Conservation (phyloP, 129 eudicot genomes). For the sunflower (Helianthus annuus) region HanXRQr2.0-SUNRISE NC_035433.2:139942705-139943204, state of each 20-base stretch:
- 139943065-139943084: not conserved
- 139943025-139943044: not conserved
- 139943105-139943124: not conserved
- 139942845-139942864: constrained; percentile 26
- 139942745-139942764: constrained; percentile 55
- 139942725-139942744: constrained; percentile 61
- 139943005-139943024: not conserved
- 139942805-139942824: constrained; percentile 34
- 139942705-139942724: constrained; percentile 63
- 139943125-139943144: too few species aligned
- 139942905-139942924: constrained; percentile 63
- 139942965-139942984: constrained; percentile 58
- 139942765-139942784: constrained; percentile 26
- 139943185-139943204: too few species aligned
- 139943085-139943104: not conserved
- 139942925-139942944: constrained; percentile 94
- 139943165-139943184: too few species aligned
- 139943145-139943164: too few species aligned
- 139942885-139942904: constrained; percentile 28
- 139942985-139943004: not conserved
- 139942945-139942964: constrained; percentile 89
- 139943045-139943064: not conserved
- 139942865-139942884: constrained; percentile 28
- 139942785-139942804: constrained; percentile 38
- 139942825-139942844: constrained; percentile 42